A percentile compares a stretch with the other conserved stretches of the same genome.
phyloP scores from a whole-genome alignment of 2,329 filamentous ascomycete genomes.

The Stagonosporopsis cucurbitacearum region DNA sequence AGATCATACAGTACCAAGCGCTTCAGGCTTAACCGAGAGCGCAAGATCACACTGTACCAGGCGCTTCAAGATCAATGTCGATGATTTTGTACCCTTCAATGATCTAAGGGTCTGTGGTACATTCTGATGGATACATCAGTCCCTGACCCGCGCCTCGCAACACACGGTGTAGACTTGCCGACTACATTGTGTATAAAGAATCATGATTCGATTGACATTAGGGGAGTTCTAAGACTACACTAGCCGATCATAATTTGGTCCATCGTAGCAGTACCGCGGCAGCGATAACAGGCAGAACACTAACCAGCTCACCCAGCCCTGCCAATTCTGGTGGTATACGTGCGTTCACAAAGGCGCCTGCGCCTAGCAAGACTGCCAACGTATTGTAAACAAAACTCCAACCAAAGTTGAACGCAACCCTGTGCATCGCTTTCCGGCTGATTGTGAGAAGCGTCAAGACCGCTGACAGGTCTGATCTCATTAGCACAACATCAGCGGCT shows the following conservation, averaged over 20 bases:
- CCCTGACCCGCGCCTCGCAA: background rate
- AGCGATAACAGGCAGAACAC: conserved; percentile 72
- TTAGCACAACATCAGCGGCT: conserved; percentile 73
- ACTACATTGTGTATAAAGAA: background rate
- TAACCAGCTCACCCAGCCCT: conserved; percentile 74
- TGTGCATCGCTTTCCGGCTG: conserved; percentile 50
- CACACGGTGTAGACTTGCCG: background rate
- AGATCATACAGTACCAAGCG: too few species aligned
- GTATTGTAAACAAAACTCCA: conserved; percentile 76
- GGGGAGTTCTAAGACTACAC: background rate
- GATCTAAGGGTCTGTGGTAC: background rate
- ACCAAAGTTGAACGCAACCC: conserved; percentile 68
- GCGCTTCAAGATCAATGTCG: background rate
- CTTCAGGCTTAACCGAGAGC: background rate
- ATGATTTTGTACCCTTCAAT: background rate
- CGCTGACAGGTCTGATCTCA: conserved; percentile 62
- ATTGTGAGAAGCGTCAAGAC: conserved; percentile 65
- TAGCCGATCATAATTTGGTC: conserved; percentile 23
- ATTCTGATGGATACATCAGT: background rate
- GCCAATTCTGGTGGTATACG: conserved; percentile 70
- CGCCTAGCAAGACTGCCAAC: conserved; percentile 70
- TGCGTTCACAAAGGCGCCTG: conserved; percentile 61
- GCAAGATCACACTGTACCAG: background rate
- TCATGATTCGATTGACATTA: background rate
- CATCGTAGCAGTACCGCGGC: conserved; percentile 59